phyloP scores from a whole-genome alignment of 2,329 filamentous ascomycete species.

The Onygenales sp. region DNA sequence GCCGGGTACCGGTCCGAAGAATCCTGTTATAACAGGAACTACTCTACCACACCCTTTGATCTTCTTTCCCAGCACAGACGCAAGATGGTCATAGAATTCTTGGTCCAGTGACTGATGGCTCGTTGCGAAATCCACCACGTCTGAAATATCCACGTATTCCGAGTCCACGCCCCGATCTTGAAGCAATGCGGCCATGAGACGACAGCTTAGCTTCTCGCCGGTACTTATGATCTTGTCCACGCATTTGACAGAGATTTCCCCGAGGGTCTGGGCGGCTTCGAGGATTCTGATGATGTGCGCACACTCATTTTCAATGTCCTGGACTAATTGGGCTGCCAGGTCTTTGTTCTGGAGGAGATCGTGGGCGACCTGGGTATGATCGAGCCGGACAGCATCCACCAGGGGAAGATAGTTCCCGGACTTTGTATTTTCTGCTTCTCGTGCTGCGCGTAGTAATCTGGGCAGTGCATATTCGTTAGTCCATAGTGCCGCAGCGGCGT shows the following conservation, averaged over 20 bases:
- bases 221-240: conserved; percentile 88
- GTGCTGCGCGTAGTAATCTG: conserved; percentile 39
- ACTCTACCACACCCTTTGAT: conserved; percentile 55
- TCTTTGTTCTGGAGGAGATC: conserved; percentile 49
- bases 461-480: not conserved
- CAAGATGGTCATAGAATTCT: conserved; percentile 59
- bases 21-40: conserved; percentile 78
- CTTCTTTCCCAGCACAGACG: conserved; percentile 52
- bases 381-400: conserved; percentile 69
- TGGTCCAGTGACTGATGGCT: conserved; percentile 50
- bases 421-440: conserved; percentile 38
- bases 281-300: conserved; percentile 67
- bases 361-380: conserved; percentile 68
- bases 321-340: conserved; percentile 50
- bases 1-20: conserved; percentile 87
- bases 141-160: conserved; percentile 81
- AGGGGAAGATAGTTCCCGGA: conserved; percentile 58
- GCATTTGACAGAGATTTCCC: conserved; percentile 65
- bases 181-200: conserved; percentile 77
- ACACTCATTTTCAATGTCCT: conserved; percentile 69
- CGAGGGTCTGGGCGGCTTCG: conserved; percentile 50
- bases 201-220: conserved; percentile 90
- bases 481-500: not conserved
- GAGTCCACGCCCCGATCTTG: conserved; percentile 73
- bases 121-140: conserved; percentile 59